These are phyloP conservation scores for Begonia peltatifolia DNA, from an alignment of 306 rosid species.

Conservation along the genomic window DNA sequence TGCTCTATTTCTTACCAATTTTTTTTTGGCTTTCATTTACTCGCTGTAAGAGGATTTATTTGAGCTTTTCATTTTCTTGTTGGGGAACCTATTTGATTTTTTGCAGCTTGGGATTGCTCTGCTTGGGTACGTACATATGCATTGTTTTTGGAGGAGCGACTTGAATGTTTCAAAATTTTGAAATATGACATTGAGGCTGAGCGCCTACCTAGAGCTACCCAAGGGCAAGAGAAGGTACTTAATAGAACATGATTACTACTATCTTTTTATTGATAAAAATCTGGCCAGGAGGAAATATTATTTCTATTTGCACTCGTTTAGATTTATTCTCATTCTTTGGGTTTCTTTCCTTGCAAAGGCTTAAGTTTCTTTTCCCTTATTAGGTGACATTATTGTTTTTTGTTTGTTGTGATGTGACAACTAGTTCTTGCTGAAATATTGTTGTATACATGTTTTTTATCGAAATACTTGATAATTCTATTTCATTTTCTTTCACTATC, in stretches of 20 bases:
- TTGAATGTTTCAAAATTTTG: conserved; percentile 80
- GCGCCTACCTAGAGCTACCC: conserved; percentile 84
- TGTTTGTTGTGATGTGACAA: no score
- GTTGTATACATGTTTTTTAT: not conserved
- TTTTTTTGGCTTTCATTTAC: not conserved
- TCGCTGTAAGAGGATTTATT: not conserved
- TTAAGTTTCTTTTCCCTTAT: not conserved
- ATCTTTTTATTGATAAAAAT: no score
- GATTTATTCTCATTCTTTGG: not conserved
- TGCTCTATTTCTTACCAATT: conserved; percentile 4
- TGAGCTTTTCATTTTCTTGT: not conserved
- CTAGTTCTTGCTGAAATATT: no score
- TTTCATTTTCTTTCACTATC: conserved; percentile 20
- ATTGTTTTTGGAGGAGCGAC: conserved; percentile 94
- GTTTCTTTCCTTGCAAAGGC: not conserved
- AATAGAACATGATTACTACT: not conserved
- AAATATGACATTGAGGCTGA: conserved; percentile 97
- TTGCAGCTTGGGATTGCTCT: conserved; percentile 98
- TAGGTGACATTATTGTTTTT: not conserved
- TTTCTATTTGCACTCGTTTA: no score
- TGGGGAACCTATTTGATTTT: not conserved
- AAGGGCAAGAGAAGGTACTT: conserved; percentile 80
- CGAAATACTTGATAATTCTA: not conserved
- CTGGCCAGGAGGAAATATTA: no score
- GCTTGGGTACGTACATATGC: conserved; percentile 99